phyloP scores from a whole-genome alignment of 2,329 filamentous ascomycete genomes.

The Fusarium globosum region DNA sequence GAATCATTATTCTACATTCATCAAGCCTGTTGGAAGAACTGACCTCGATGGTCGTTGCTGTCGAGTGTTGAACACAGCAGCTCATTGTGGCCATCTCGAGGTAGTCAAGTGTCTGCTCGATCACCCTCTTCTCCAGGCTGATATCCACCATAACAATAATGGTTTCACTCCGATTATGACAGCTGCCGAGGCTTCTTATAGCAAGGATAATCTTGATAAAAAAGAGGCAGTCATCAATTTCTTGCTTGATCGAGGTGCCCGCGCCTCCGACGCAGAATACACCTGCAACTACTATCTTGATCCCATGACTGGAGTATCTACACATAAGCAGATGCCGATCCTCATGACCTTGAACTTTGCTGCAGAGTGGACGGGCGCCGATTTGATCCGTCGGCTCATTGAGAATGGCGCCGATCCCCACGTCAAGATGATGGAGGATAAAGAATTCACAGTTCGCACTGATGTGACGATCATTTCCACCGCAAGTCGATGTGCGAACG shows the following conservation, averaged over 20 bases:
- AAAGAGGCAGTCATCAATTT: neutral
- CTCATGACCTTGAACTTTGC: neutral
- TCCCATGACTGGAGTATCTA: neutral
- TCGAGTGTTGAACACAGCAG: neutral
- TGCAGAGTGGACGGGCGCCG: neutral
- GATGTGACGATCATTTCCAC: neutral
- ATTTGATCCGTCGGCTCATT: neutral
- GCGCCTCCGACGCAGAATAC: neutral
- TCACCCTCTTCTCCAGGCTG: neutral
- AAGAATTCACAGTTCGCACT: neutral
- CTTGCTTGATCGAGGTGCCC: neutral
- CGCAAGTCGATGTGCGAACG: neutral
- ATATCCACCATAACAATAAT: neutral
- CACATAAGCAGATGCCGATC: fast-evolving
- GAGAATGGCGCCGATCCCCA: neutral
- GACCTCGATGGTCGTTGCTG: neutral
- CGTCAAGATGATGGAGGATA: neutral
- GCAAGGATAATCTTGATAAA: neutral
- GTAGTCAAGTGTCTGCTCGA: neutral
- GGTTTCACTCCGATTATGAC: fast-evolving
- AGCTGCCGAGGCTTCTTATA: neutral
- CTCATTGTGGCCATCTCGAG: fast-evolving
- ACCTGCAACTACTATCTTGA: fast-evolving
- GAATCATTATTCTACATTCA: neutral
- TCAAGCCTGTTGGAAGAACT: neutral